phyloP scores from a whole-genome alignment of 495 filamentous ascomycete genomes.

The Echria macrotheca region DNA sequence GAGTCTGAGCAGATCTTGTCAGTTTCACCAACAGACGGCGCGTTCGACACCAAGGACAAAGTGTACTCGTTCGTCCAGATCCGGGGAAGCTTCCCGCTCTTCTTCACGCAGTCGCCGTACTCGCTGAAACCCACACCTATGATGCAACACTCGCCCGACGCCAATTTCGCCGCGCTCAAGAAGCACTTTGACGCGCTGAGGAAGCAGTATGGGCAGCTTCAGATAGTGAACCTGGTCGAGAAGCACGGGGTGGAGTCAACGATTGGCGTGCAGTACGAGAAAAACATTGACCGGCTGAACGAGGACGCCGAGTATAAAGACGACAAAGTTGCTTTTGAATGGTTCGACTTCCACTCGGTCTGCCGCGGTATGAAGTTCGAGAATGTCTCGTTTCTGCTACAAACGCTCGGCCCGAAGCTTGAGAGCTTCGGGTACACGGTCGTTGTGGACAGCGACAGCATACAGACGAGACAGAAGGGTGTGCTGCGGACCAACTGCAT shows the following conservation, averaged over 20 bases:
- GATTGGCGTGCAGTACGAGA: slow-evolving; percentile 71
- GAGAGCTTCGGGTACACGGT: slow-evolving; percentile 61
- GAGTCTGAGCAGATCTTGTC: slow-evolving; percentile 92
- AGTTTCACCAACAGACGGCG: slow-evolving; percentile 49
- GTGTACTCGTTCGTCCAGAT: slow-evolving; percentile 80
- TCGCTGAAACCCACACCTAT: slow-evolving; percentile 83
- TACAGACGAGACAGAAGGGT: slow-evolving; percentile 57
- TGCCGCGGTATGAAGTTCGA: slow-evolving; percentile 97
- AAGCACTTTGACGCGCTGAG: slow-evolving; percentile 67
- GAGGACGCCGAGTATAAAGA: slow-evolving; percentile 48
- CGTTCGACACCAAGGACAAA: slow-evolving; percentile 55
- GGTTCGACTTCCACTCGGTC: slow-evolving; percentile 91
- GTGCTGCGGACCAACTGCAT: slow-evolving; percentile 91
- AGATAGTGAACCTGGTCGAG: slow-evolving; percentile 81
- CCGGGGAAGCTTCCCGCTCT: slow-evolving; percentile 83
- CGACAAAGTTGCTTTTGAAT: slow-evolving; percentile 61
- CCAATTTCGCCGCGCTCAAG: slow-evolving; percentile 71
- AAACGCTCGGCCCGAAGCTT: slow-evolving; percentile 58
- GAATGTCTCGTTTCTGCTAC: slow-evolving; percentile 74
- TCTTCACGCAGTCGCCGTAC: slow-evolving; percentile 90
- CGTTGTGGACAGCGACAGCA: slow-evolving; percentile 41
- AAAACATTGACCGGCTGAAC: slow-evolving; percentile 57
- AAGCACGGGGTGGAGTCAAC: slow-evolving; percentile 74
- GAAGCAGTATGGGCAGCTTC: slow-evolving; percentile 65
- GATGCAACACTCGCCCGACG: slow-evolving; percentile 67